phyloP scores from a whole-genome alignment of 164 flowering plant genomes.

The Vitis rupestris region DNA sequence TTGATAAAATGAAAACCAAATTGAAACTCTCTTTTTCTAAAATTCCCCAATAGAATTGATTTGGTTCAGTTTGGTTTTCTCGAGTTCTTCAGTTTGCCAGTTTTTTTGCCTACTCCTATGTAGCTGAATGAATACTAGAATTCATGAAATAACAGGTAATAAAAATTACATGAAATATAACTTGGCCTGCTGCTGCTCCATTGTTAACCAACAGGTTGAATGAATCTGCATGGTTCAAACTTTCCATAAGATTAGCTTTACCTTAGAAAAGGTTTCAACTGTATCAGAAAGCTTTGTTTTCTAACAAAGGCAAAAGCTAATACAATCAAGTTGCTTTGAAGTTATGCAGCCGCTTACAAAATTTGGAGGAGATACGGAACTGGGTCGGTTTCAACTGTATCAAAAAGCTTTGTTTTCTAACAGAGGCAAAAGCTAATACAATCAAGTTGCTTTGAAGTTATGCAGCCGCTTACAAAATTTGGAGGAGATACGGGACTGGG shows the following conservation, averaged over 20 bases:
- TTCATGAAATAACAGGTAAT: background rate
- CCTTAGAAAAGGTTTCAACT: too few relatives aligned
- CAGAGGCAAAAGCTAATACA: background rate
- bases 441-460: background rate
- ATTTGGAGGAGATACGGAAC: too few relatives aligned
- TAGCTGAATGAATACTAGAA: background rate
- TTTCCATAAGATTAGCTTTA: background rate
- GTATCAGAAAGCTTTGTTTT: background rate
- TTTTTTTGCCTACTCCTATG: too few relatives aligned
- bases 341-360: background rate
- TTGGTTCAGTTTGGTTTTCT: too few relatives aligned
- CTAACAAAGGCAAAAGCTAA: background rate
- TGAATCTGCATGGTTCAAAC: constrained; percentile 59
- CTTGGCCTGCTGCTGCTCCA: constrained; percentile 91
- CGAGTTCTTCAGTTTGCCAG: too few relatives aligned
- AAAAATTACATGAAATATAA: constrained; percentile 69
- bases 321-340: background rate
- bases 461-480: background rate
- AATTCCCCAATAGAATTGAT: too few relatives aligned
- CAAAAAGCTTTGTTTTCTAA: background rate
- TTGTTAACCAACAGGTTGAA: constrained; percentile 86
- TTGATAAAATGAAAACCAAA: too few relatives aligned
- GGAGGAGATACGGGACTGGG: too few relatives aligned
- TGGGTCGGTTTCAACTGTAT: too few relatives aligned
- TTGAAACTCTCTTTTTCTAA: too few relatives aligned